phyloP scores from a whole-genome alignment of 345 rosid species.

The Angophora floribunda region DNA sequence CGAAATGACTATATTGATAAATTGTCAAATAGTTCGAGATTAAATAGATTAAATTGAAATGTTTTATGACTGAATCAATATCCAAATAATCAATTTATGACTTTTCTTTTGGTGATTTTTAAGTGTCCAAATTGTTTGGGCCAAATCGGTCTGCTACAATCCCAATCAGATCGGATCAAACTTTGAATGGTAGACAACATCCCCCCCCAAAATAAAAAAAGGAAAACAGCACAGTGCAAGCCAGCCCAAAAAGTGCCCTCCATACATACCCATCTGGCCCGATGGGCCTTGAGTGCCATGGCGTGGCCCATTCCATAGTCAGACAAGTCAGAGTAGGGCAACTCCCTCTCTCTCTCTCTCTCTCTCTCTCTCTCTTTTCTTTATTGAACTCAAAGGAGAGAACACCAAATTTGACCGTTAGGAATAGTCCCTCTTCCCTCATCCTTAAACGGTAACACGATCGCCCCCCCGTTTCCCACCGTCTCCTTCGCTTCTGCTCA shows the following conservation, averaged over 20 bases:
- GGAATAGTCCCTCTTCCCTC: background rate
- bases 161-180: background rate
- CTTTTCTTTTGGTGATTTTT: background rate
- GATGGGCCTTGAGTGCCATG: background rate
- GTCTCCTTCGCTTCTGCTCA: background rate
- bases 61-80: no score
- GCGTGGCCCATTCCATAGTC: background rate
- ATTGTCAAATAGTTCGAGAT: rapidly evolving
- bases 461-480: background rate
- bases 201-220: no score
- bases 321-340: background rate
- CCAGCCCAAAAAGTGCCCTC: background rate
- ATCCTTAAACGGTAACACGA: background rate
- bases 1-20: rapidly evolving
- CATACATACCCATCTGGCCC: background rate
- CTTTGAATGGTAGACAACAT: background rate
- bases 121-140: background rate
- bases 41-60: background rate
- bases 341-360: background rate
- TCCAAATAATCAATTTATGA: rapidly evolving
- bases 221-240: background rate
- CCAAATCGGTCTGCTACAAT: background rate
- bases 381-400: background rate
- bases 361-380: background rate
- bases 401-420: background rate